Evolutionary conservation across 805 yeast genomes (phyloP).

Genomic region (Spathaspora girioi): DNA sequence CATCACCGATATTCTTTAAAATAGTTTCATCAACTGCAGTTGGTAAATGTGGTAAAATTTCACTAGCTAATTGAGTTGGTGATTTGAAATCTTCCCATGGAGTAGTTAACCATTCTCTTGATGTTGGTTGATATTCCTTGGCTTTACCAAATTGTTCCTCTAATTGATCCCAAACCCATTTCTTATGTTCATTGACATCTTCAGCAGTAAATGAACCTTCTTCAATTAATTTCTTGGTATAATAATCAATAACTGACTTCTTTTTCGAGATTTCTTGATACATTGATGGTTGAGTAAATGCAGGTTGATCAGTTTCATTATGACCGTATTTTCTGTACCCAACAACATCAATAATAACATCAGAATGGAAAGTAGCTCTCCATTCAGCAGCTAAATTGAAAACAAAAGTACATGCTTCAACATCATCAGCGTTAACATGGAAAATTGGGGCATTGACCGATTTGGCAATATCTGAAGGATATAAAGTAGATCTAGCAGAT

Average conservation of each 20-base stretch:
- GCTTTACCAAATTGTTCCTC: conserved; percentile 88
- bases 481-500: conserved; percentile 94
- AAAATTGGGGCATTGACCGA: conserved; percentile 96
- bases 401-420: conserved; percentile 86
- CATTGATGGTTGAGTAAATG: conserved; percentile 98
- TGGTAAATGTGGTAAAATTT: conserved; percentile 92
- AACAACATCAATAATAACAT: conserved; percentile 93
- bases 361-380: conserved; percentile 95
- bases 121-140: conserved; percentile 84
- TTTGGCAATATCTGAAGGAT: conserved; percentile 97
- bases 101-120: conserved; percentile 96
- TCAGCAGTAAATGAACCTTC: conserved; percentile 89
- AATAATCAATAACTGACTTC: conserved; percentile 83
- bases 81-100: conserved; percentile 99
- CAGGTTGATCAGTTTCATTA: conserved; percentile 99
- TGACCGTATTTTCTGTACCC: conserved; percentile 99
- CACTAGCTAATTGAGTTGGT: conserved; percentile 94
- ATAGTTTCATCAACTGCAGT: conserved; percentile 76
- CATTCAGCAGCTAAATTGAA: conserved; percentile 98
- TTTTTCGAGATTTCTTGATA: conserved; percentile 86
- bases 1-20: conserved; percentile 74
- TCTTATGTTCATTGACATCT: conserved; percentile 92
- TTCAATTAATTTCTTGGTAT: conserved; percentile 69
- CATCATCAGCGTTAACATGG: conserved; percentile 99
- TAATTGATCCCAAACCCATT: conserved; percentile 94